Percentiles rank a stretch among this genome's conserved stretches.
phyloP scores from a whole-genome alignment of 176 grass and related monocot genomes.

The Hsuehochloa calcarea region DNA sequence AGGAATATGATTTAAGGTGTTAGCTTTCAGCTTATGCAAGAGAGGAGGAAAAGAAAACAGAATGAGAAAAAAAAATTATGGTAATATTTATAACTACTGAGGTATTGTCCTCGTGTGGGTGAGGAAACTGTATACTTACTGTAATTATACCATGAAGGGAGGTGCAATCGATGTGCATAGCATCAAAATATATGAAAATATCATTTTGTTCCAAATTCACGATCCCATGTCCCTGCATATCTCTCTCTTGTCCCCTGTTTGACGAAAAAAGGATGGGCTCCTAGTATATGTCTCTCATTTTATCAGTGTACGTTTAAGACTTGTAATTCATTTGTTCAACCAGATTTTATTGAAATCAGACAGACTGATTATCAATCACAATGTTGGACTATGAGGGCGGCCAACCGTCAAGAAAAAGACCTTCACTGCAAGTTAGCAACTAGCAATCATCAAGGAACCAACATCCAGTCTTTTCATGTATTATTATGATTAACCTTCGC shows the following conservation, averaged over 20 bases:
- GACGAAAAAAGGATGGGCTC: neutral
- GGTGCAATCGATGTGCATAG: slow-evolving; percentile 21
- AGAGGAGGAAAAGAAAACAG: neutral
- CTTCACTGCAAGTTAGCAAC: neutral
- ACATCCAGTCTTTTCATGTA: neutral
- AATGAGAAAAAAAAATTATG: neutral
- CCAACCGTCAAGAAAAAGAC: neutral
- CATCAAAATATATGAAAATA: neutral
- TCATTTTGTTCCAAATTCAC: neutral
- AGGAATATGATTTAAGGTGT: slow-evolving; percentile 7
- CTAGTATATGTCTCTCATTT: neutral
- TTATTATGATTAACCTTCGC: neutral
- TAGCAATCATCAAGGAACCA: neutral
- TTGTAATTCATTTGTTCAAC: neutral
- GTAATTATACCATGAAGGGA: slow-evolving; percentile 19
- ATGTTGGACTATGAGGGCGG: neutral
- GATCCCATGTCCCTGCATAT: neutral
- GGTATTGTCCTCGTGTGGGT: slow-evolving; percentile 18
- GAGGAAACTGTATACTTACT: slow-evolving; percentile 5
- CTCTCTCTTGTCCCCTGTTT: neutral
- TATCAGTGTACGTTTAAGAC: neutral
- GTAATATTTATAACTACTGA: slow-evolving; percentile 23
- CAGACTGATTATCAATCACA: neutral
- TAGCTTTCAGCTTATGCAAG: slow-evolving; percentile 11
- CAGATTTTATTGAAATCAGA: neutral